Evolutionary conservation across 2,329 filamentous ascomycete species (phyloP).

Genomic region (Penicillium sp.): DNA sequence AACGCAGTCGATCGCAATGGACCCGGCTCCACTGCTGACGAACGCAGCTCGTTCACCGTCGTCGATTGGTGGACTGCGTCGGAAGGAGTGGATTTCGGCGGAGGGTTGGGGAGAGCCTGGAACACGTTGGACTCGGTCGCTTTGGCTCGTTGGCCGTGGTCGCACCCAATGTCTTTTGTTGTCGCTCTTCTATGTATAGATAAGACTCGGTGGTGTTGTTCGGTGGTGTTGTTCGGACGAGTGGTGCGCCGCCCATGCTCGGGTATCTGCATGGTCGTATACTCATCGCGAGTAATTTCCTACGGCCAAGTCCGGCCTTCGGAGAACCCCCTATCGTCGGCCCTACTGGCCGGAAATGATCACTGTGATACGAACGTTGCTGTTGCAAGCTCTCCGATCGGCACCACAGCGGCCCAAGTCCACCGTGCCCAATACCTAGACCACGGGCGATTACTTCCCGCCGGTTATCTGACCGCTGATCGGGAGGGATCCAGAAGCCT

Average conservation of each 20-base stretch:
- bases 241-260: neutral
- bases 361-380: neutral
- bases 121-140: neutral
- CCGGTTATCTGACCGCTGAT: slow-evolving; percentile 12
- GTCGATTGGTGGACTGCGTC: slow-evolving; percentile 16
- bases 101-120: slow-evolving; percentile 16
- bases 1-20: slow-evolving; percentile 24
- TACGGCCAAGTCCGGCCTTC: neutral
- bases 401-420: slow-evolving; percentile 10
- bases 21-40: slow-evolving; percentile 24
- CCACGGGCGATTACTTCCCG: slow-evolving; percentile 2
- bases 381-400: slow-evolving; percentile 1
- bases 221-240: neutral
- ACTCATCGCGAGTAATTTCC: neutral
- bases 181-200: neutral
- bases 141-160: neutral
- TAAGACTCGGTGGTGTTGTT: neutral
- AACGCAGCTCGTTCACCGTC: slow-evolving; percentile 6
- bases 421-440: slow-evolving; percentile 12
- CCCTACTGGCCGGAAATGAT: neutral
- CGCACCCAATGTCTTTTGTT: neutral
- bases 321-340: neutral
- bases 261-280: neutral
- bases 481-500: slow-evolving; percentile 1
- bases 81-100: slow-evolving; percentile 12